Evolutionary conservation across 768 basidiomycete genomes (phyloP), one percentile per base, ranked within the genome.

Genomic region (Lactarius vividus): DNA sequence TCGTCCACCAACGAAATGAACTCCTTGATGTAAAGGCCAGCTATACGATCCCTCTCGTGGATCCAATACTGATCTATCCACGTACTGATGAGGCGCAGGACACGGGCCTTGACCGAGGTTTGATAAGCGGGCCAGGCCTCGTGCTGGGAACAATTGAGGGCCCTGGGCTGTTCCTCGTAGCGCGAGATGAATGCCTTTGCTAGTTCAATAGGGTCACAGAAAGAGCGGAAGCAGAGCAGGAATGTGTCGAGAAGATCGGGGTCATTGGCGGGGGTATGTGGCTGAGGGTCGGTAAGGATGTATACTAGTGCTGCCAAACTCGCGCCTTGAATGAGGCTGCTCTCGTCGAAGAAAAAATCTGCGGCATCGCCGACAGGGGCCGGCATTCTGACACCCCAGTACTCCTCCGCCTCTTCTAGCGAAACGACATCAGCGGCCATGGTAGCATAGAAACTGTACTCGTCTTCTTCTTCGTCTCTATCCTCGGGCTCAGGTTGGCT

Each of bases 41-140:
- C 66, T 2, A 67, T 55, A 28, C 57, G 29, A 28, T 67, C 66
- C 42, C 26, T 58, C 26, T 63, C 62, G 3, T 59, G 57, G 6
- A 63, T 54, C 66, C 66, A 67, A n/a, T 67, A 67, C 18, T 66
- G 23, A 26, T 63, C 61, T 8, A 55, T 49, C 65, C 65, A 66
- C 20, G 49, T 46, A 13, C 35, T 58, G 52, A 66, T 63, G 61
- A 66, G n/a, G 23, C 33, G 31, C 57, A 57, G 39, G 57, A 66
- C 65, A 20, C 54, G 61, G 29, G 57, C 40, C 11, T 44, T 57
- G 18, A 67, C 4, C 13, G 26, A 23, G 10, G 66, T 63, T 23
- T 31, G 66, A 18, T 67, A 67, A 7, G 26, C 2, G 2, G 62
- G 57, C 66, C 66, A 67, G 4, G 57, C 40, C 42, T 58, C 61